Evolutionary conservation across 768 basidiomycete species (phyloP).

Genomic region (Lactifluus subvellereus): DNA sequence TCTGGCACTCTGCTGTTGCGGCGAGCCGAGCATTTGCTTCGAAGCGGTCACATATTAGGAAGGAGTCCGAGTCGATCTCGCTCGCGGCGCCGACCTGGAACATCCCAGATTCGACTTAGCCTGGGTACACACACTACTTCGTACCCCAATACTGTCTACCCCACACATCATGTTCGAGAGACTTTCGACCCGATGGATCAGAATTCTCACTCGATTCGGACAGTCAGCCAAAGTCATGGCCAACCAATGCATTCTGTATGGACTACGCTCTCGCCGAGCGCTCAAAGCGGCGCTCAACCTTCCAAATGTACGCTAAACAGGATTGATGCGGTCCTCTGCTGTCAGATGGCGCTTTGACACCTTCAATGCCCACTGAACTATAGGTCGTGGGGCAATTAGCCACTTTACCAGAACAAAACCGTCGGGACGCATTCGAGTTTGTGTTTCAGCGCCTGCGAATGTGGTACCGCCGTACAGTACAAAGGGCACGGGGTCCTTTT

Average conservation of each 20-base stretch:
- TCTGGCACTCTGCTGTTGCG: too few relatives aligned
- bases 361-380: neutral
- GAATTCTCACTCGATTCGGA: neutral
- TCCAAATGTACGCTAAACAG: neutral
- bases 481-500: neutral
- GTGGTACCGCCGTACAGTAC: too few relatives aligned
- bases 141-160: neutral
- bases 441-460: too few relatives aligned
- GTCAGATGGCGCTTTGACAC: neutral
- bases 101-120: neutral
- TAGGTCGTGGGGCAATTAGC: too few relatives aligned
- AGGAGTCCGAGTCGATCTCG: too few relatives aligned
- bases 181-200: neutral
- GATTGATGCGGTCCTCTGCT: neutral
- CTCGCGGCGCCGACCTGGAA: neutral
- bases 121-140: neutral
- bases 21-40: too few relatives aligned
- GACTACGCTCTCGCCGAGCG: neutral
- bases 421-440: too few relatives aligned
- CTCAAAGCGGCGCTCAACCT: neutral
- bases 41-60: too few relatives aligned
- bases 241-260: neutral
- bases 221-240: too few relatives aligned
- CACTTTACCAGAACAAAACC: too few relatives aligned
- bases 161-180: neutral